Evolutionary conservation across 2,329 filamentous ascomycete genomes (phyloP), one percentile per base, ranked within the genome.

Genomic region (Diaporthe citriasiana): DNA sequence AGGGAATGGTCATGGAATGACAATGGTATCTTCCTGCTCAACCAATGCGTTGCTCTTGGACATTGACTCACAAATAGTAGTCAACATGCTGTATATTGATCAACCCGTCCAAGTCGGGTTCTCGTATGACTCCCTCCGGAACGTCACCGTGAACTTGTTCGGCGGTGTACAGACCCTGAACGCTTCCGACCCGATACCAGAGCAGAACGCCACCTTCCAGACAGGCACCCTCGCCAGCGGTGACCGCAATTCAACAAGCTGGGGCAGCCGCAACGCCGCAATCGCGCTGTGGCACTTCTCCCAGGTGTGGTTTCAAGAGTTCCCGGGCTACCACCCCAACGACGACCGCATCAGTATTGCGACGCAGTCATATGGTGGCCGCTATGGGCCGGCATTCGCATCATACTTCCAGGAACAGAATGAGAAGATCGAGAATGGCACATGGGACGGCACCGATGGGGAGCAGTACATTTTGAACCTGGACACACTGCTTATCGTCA

Each of bases 1-100:
- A 91, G 91, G 74, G 88, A 88, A 0, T 91, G 88, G 83, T 88
- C 88, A 1, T 92, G 89, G 88, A 89, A 87, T 76, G 90, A 91
- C 78, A 85, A 87, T 3, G 63, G 63, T 68, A 53, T 15, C 8
- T 22, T 15, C 33, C 25, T n/a, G n/a, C 15, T 38, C n/a, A 2
- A 15, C 4, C 2, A 8, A 47, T 19, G 0, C 13, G 13, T n/a
- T 17, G 22, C 12, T 8, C 22, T n/a, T 22, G 30, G 30, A 25
- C 2, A 8, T 68, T 15, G 22, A 22, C 63, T 68, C 0, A 68
- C 63, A 51, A 2, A 22, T 22, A 7, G 13, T 40, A 17, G 88
- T 87, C 73, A 92, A 92, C 75, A 88, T 92, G 86, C 86, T 93
- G 7, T 93, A 91, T 80, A 90, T 93, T 75, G 91, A 93, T 78